Conservation (phyloP, 192 early-diverging fungal genomes). For the Spinellus fusiger region DNA sequence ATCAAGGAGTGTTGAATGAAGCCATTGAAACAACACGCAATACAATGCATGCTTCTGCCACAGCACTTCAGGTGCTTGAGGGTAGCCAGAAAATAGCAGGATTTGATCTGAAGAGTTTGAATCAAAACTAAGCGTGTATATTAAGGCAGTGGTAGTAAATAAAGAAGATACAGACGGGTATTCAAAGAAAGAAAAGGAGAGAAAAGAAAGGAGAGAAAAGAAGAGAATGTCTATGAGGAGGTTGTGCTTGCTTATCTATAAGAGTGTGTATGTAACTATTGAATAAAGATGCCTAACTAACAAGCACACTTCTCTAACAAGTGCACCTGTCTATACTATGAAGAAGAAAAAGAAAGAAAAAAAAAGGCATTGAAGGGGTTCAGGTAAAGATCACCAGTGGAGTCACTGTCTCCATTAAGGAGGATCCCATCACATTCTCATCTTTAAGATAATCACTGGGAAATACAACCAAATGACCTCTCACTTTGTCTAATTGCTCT, state of each 20-base stretch:
- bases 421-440: conserved; percentile 40
- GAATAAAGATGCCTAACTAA: too few species aligned
- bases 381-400: conserved; percentile 51
- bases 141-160: too few species aligned
- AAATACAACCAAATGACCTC: conserved; percentile 48
- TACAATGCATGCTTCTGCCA: conserved; percentile 36
- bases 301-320: too few species aligned
- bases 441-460: conserved; percentile 38
- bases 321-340: background rate
- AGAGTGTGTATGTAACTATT: too few species aligned
- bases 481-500: conserved; percentile 29
- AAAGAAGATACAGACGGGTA: too few species aligned
- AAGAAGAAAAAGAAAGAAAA: background rate
- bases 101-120: conserved; percentile 35
- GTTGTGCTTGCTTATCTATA: too few species aligned
- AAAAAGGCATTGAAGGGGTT: background rate
- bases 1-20: conserved; percentile 41
- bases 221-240: background rate
- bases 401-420: conserved; percentile 35
- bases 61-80: conserved; percentile 42
- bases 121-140: background rate
- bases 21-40: conserved; percentile 41
- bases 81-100: conserved; percentile 37
- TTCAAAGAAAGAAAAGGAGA: background rate
- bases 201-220: background rate